A percentile compares a stretch with the other conserved stretches of the same genome.
These are phyloP conservation scores for Ophiostoma sp. DNA, from an alignment of 2,329 filamentous ascomycete genomes.

Conservation along the genomic window DNA sequence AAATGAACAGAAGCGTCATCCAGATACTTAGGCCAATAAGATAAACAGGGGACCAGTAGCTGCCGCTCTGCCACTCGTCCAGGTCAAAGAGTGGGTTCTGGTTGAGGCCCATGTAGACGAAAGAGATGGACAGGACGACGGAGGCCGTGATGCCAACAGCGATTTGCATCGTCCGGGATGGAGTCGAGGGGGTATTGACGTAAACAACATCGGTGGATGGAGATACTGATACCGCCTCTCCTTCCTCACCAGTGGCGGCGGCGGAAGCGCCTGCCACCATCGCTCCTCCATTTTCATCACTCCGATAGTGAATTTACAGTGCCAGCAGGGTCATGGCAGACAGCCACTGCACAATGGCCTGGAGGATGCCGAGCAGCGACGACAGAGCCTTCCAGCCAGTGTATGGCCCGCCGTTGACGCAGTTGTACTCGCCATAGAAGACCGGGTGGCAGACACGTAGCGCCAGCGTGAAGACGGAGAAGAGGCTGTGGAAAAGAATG, in stretches of 20 bases:
- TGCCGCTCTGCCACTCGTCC: constrained; percentile 10
- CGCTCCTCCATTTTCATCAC: not conserved
- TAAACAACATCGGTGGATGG: not conserved
- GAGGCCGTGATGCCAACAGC: not conserved
- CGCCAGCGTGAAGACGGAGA: constrained; percentile 16
- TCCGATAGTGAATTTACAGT: not conserved
- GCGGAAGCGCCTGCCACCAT: not conserved
- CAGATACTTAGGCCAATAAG: not conserved
- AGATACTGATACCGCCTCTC: not conserved
- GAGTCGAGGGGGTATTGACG: not conserved
- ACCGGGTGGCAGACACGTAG: constrained; percentile 13
- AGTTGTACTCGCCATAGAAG: constrained; percentile 9
- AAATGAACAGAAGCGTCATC: not conserved
- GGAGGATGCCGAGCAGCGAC: not conserved
- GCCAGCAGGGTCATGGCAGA: not conserved
- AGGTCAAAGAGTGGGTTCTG: not conserved
- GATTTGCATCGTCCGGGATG: not conserved
- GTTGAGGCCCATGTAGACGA: constrained; percentile 10
- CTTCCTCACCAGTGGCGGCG: not conserved
- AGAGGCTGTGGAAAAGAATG: constrained; percentile 18
- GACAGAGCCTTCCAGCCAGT: not conserved
- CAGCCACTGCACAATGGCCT: not conserved
- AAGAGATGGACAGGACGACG: not conserved
- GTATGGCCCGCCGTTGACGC: not conserved
- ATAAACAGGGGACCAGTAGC: not conserved